Percentiles rank a stretch among this genome's conserved stretches.
Conservation (phyloP, 176 grass and related monocot species). For the Eragrostis nindensis region DNA sequence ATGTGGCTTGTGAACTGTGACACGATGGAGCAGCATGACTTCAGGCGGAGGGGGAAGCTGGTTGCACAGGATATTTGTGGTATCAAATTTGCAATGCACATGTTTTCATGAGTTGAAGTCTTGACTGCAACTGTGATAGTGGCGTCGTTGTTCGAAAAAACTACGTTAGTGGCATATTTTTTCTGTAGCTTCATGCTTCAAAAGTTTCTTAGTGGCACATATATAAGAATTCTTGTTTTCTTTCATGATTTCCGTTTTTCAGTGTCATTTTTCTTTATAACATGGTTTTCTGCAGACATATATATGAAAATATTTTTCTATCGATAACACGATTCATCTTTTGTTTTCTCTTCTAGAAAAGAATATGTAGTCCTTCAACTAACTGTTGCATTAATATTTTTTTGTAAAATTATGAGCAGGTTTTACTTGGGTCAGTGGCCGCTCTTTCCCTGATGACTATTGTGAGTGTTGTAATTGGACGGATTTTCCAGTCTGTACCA, state of each 20-base stretch:
- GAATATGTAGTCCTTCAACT: slow-evolving; percentile 1
- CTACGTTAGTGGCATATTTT: too few species aligned
- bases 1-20: not conserved
- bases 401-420: slow-evolving; percentile 53
- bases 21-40: not conserved
- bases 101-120: slow-evolving; percentile 4
- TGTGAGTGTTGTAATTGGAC: slow-evolving; percentile 86
- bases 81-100: not conserved
- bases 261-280: not conserved
- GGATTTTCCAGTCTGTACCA: slow-evolving; percentile 86
- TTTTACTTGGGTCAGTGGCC: slow-evolving; percentile 86
- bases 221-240: slow-evolving; percentile 8
- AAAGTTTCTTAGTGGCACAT: not conserved
- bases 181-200: not conserved
- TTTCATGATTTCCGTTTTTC: slow-evolving; percentile 19
- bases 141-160: too few species aligned
- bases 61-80: not conserved
- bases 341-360: not conserved
- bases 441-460: slow-evolving; percentile 93
- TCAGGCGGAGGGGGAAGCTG: not conserved
- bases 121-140: not conserved
- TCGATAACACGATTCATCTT: slow-evolving; percentile 10
- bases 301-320: not conserved
- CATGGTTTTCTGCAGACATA: not conserved
- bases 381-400: slow-evolving; percentile 11